A percentile compares a stretch with the other conserved stretches of the same genome.
phyloP scores from a whole-genome alignment of 2,329 filamentous ascomycete genomes.

The Monilinia vaccinii-corymbosi region DNA sequence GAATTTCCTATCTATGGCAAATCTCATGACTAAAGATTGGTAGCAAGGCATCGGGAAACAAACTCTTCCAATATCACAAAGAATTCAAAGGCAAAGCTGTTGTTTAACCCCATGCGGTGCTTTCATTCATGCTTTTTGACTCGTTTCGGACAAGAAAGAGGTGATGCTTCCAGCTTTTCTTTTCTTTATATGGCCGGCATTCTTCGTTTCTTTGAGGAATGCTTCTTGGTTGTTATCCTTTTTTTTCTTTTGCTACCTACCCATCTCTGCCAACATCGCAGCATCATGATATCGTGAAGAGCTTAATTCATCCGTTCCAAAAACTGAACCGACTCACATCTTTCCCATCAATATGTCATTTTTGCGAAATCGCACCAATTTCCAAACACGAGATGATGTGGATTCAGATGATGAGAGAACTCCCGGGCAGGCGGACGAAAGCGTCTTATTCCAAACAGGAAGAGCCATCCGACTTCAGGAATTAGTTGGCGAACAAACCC shows the following conservation, averaged over 20 bases:
- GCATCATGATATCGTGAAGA: neutral
- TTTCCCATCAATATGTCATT: neutral
- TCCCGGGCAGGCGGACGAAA: neutral
- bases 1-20: neutral
- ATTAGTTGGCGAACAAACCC: neutral
- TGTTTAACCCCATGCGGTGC: neutral
- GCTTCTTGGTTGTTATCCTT: neutral
- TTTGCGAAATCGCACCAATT: neutral
- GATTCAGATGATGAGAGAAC: neutral
- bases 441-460: neutral
- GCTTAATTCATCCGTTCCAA: neutral
- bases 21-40: conserved; percentile 2
- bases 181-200: neutral
- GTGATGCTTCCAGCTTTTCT: conserved; percentile 4
- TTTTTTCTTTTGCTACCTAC: neutral
- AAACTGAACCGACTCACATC: neutral
- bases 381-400: neutral
- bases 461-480: neutral
- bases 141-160: neutral
- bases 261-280: neutral
- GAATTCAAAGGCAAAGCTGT: neutral
- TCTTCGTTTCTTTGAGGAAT: conserved; percentile 7
- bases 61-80: neutral
- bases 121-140: neutral
- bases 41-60: neutral